Percentiles rank a stretch among this genome's conserved stretches.
phyloP scores from a whole-genome alignment of 441 rosid species.

The Adansonia grandidieri region DNA sequence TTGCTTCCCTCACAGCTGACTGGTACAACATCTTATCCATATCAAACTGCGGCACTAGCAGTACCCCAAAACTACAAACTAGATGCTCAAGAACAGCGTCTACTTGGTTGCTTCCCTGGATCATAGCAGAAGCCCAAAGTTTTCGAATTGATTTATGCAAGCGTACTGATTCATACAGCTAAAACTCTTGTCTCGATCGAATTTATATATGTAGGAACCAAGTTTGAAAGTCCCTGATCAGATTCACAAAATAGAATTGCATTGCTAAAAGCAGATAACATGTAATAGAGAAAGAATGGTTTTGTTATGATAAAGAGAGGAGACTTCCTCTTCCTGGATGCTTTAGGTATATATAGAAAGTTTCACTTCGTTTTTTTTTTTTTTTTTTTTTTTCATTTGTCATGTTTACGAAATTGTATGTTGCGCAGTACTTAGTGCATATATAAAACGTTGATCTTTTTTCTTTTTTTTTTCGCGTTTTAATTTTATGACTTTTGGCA shows the following conservation, averaged over 20 bases:
- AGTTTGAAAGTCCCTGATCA: constrained; percentile 7
- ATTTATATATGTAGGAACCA: constrained; percentile 14
- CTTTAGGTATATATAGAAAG: constrained; percentile 13
- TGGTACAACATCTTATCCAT: constrained; percentile 31
- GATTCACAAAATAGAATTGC: constrained; percentile 1
- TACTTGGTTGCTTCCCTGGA: constrained; percentile 68
- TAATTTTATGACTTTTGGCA: neutral
- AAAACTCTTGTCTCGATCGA: constrained; percentile 3
- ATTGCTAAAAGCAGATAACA: constrained; percentile 15
- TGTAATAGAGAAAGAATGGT: neutral
- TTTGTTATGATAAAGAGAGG: constrained; percentile 21
- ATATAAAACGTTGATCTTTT: neutral
- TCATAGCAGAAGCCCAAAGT: constrained; percentile 34
- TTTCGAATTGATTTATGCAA: neutral
- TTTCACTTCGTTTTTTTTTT: neutral
- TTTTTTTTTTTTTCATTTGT: neutral
- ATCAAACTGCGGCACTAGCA: constrained; percentile 33
- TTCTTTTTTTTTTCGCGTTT: neutral
- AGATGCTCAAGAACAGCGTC: constrained; percentile 40
- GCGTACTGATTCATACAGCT: neutral
- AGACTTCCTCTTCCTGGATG: constrained; percentile 24
- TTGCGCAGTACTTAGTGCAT: constrained; percentile 20
- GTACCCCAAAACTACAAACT: constrained; percentile 40
- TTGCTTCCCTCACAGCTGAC: constrained; percentile 53
- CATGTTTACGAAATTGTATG: neutral